Conservation (phyloP, 306 rosid genomes). For the Medicago truncatula region MtrunA17r5.0-ANR NC_053044.1:8962001-8962500, state of each 20-base stretch:
- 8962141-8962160: slow-evolving; percentile 39
- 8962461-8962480: slow-evolving; percentile 10
- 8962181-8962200: slow-evolving; percentile 2
- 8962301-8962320: slow-evolving; percentile 29
- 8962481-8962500: slow-evolving; percentile 31
- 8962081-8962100: not conserved
- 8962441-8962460: not conserved
- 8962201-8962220: slow-evolving; percentile 21
- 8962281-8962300: not conserved
- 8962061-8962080: slow-evolving; percentile 43
- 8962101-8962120: not conserved
- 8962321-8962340: not conserved
- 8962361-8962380: slow-evolving; percentile 10
- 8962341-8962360: not conserved
- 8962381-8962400: slow-evolving; percentile 5
- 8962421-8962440: not conserved
- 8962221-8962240: not conserved
- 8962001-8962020: slow-evolving; percentile 17
- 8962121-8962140: not conserved
- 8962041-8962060: slow-evolving; percentile 37
- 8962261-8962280: not conserved
- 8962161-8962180: not conserved
- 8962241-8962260: not conserved
- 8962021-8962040: slow-evolving; percentile 32
- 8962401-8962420: slow-evolving; percentile 20